Conservation (phyloP, 1,284 basidiomycete genomes). For the Porogramme epimiltina region DNA sequence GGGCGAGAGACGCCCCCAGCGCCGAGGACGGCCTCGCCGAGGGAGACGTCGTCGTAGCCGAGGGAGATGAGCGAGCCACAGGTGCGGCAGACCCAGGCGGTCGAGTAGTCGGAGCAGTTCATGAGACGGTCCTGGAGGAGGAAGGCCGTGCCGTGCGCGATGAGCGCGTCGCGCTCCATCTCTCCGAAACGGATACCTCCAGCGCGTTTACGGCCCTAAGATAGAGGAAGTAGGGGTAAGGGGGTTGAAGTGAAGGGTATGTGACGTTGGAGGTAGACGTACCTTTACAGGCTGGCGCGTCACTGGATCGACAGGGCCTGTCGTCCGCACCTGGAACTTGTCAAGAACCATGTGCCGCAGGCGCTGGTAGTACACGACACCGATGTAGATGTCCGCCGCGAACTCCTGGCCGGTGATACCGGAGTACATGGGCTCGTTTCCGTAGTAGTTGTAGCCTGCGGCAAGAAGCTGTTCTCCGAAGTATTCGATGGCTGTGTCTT, state of each 20-base stretch:
- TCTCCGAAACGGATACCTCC: slow-evolving; percentile 99
- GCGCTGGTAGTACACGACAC: slow-evolving; percentile 98
- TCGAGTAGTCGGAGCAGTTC: slow-evolving; percentile 99
- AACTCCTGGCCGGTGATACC: slow-evolving; percentile 99
- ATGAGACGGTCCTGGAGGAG: slow-evolving; percentile 97
- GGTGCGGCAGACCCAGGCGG: slow-evolving; percentile 95
- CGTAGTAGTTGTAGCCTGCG: slow-evolving; percentile 98
- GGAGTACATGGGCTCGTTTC: slow-evolving; percentile 99
- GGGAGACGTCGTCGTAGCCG: slow-evolving; percentile 85
- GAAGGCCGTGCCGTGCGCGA: slow-evolving; percentile 98
- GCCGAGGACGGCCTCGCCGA: slow-evolving; percentile 64
- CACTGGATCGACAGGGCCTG: slow-evolving; percentile 93
- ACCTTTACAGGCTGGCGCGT: slow-evolving; percentile 98
- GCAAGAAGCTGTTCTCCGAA: slow-evolving; percentile 95
- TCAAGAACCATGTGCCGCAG: slow-evolving; percentile 99
- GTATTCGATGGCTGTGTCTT: slow-evolving; percentile 95
- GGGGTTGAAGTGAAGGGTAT: not conserved
- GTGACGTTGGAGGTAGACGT: slow-evolving; percentile 26
- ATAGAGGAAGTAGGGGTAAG: slow-evolving; percentile 7
- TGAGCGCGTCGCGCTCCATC: slow-evolving; percentile 99
- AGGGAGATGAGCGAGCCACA: slow-evolving; percentile 96
- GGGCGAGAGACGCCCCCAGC: slow-evolving; percentile 46
- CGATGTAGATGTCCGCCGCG: slow-evolving; percentile 97
- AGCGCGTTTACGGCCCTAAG: slow-evolving; percentile 93
- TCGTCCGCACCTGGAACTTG: slow-evolving; percentile 99